Percentiles rank a stretch among this genome's conserved stretches.
These are phyloP conservation scores for Mucor plumbeus DNA, from an alignment of 371 early-diverging fungal species.

Conservation along the genomic window DNA sequence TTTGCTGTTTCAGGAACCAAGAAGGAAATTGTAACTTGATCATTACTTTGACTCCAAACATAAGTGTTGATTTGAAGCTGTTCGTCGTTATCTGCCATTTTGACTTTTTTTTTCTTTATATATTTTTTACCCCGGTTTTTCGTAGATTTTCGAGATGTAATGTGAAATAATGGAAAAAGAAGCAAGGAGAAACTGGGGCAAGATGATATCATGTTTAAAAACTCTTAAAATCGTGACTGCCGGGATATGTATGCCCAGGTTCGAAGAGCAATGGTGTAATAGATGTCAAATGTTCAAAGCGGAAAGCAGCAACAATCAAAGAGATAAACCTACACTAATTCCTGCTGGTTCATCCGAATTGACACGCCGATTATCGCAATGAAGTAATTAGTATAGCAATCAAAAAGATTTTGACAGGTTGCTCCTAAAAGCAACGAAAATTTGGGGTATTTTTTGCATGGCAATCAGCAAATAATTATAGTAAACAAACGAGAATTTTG, in stretches of 20 bases:
- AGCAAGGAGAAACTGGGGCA: not conserved
- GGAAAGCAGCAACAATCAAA: no score
- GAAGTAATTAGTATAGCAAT: not conserved
- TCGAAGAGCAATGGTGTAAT: not conserved
- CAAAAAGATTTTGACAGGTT: not conserved
- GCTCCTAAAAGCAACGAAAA: no score
- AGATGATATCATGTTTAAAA: slow-evolving; percentile 6
- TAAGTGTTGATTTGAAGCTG: slow-evolving; percentile 55
- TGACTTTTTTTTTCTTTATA: no score
- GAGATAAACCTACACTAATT: not conserved
- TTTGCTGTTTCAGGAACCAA: slow-evolving; percentile 50
- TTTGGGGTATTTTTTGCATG: no score
- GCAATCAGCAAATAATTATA: no score
- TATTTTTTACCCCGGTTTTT: not conserved
- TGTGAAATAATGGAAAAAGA: not conserved
- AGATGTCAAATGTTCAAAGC: not conserved
- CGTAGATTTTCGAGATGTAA: not conserved
- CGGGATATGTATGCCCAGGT: slow-evolving; percentile 3
- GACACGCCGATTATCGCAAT: not conserved
- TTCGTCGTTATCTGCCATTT: slow-evolving; percentile 47
- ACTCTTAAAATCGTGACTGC: slow-evolving; percentile 17
- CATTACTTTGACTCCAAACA: slow-evolving; percentile 53
- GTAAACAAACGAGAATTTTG: no score
- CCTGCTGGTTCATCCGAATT: not conserved
- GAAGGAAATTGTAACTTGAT: slow-evolving; percentile 58